A percentile compares a stretch with the other conserved stretches of the same genome.
Evolutionary conservation across 495 filamentous ascomycete genomes (phyloP).

Genomic region (Daldinia concentrica): DNA sequence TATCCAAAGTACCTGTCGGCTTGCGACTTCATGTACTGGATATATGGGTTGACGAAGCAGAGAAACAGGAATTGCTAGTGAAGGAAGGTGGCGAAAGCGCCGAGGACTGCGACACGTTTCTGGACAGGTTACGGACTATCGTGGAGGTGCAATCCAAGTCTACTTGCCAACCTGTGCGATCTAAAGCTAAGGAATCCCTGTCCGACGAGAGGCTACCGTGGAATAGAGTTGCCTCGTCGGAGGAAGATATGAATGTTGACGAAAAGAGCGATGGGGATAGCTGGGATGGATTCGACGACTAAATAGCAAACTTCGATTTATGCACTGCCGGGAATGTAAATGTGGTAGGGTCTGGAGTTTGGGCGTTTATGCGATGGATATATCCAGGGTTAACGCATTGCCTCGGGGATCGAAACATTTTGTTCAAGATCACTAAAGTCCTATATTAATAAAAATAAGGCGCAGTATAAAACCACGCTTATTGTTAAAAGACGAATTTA

Average conservation of each 20-base stretch:
- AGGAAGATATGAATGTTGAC: constrained; percentile 51
- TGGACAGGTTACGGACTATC: constrained; percentile 48
- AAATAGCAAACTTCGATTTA: constrained; percentile 1
- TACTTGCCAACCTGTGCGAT: constrained; percentile 76
- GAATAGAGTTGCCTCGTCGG: constrained; percentile 48
- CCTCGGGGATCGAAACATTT: not conserved
- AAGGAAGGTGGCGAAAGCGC: constrained; percentile 51
- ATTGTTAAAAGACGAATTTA: constrained; percentile 7
- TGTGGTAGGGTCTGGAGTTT: constrained; percentile 18
- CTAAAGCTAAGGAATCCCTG: constrained; percentile 74
- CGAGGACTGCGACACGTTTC: constrained; percentile 56
- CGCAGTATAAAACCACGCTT: not conserved
- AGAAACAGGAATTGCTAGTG: constrained; percentile 68
- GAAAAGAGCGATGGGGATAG: constrained; percentile 62
- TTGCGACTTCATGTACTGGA: constrained; percentile 88
- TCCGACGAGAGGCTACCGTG: constrained; percentile 76
- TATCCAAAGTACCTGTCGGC: constrained; percentile 72
- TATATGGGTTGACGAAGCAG: constrained; percentile 88
- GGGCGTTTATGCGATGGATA: constrained; percentile 18
- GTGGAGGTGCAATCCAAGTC: constrained; percentile 57
- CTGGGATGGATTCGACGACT: constrained; percentile 81
- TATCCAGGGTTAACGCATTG: constrained; percentile 19
- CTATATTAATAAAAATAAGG: not conserved
- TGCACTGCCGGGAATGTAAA: not conserved
- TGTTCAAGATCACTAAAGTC: constrained; percentile 2